Conservation (phyloP, 345 rosid genomes). For the Brassica nigra region DNA sequence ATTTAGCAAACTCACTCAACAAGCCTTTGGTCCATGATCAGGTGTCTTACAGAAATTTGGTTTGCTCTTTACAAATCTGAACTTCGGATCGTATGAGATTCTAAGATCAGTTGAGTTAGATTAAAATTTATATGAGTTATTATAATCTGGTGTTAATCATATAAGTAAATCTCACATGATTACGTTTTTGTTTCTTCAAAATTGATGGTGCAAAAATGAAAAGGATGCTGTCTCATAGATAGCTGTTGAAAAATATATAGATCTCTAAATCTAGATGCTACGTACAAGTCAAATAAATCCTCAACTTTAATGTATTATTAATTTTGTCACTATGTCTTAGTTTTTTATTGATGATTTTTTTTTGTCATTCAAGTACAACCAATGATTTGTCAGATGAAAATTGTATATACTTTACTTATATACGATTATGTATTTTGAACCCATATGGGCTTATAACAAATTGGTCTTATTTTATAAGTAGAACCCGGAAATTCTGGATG, state of each 20-base stretch:
- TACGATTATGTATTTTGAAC: neutral
- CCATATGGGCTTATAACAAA: neutral
- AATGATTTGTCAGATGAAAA: slow-evolving; percentile 3
- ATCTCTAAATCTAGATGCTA: neutral
- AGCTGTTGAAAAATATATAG: slow-evolving; percentile 1
- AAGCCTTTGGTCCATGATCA: slow-evolving; percentile 16
- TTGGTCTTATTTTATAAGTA: neutral
- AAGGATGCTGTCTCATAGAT: neutral
- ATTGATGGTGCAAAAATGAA: neutral
- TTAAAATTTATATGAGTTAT: neutral
- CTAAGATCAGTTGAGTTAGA: neutral
- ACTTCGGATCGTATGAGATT: neutral
- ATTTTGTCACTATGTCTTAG: neutral
- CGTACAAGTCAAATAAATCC: slow-evolving; percentile 19
- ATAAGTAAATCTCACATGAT: neutral
- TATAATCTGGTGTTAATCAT: neutral
- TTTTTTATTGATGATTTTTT: neutral
- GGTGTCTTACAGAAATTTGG: neutral
- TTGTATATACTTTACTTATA: neutral
- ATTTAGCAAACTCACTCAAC: slow-evolving; percentile 14
- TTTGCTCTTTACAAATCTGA: neutral
- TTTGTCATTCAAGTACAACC: neutral
- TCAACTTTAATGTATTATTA: slow-evolving; percentile 15
- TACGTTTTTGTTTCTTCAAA: neutral
- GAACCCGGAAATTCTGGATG: slow-evolving; percentile 38